Percentiles rank a stretch among this genome's conserved stretches.
Conservation (phyloP, 2,329 filamentous ascomycete species). For the Phyllosticta citrichinensis region DNA sequence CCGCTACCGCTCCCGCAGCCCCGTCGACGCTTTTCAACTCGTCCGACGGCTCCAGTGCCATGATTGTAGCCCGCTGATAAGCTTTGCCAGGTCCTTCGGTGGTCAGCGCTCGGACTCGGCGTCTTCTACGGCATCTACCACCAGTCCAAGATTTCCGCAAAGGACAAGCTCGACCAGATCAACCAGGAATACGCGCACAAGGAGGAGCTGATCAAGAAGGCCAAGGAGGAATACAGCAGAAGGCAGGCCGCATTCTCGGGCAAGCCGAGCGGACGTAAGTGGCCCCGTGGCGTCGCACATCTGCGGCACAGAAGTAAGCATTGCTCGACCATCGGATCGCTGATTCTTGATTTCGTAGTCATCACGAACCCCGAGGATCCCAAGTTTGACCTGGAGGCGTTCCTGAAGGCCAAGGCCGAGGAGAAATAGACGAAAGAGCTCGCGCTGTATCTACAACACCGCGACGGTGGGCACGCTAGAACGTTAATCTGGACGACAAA, state of each 20-base stretch:
- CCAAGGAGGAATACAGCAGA: constrained; percentile 83
- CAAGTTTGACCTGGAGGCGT: constrained; percentile 89
- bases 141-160: constrained; percentile 68
- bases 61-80: neutral
- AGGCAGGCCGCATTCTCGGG: constrained; percentile 46
- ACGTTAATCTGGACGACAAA: neutral
- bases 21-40: constrained; percentile 5
- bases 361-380: constrained; percentile 64
- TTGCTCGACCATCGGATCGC: neutral
- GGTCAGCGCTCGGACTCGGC: constrained; percentile 83
- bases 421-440: constrained; percentile 19
- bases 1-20: constrained; percentile 4
- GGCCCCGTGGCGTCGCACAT: constrained; percentile 14
- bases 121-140: constrained; percentile 94
- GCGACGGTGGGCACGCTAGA: neutral
- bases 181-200: constrained; percentile 85
- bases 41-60: neutral
- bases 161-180: constrained; percentile 59
- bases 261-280: constrained; percentile 28
- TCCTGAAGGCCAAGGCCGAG: constrained; percentile 53
- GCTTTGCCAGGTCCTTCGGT: constrained; percentile 74
- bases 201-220: constrained; percentile 81
- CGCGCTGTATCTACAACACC: neutral
- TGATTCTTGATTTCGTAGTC: constrained; percentile 1
- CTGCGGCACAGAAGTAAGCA: constrained; percentile 16